Base-by-base conservation (phyloP, 805 yeast species). In the Saccharomycopsis fodiens region DNA sequence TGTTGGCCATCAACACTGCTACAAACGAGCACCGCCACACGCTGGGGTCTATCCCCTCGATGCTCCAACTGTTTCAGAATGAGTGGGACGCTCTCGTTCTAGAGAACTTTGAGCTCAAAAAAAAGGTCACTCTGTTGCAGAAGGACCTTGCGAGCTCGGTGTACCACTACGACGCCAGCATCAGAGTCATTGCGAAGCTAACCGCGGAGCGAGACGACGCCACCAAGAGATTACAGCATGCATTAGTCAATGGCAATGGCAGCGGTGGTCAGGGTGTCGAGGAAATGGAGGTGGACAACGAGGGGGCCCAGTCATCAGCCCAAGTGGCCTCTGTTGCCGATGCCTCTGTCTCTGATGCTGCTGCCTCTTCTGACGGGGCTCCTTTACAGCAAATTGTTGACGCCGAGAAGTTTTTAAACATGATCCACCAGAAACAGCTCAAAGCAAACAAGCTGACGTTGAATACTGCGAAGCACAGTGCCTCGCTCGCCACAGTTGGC, bases 11-110 rank as follows among this genome's bases (percentile, higher is more conserved):
- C 17, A 59, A 61, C 7, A 29, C 36, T 25, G 5, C 12, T 13
- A 21, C 41, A 3, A 51, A n/a, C 48, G 76, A 69, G 7, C 68
- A 83, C 1, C 29, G 29, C 6, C 29, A 25, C 29, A 6, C 6
- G 29, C 10, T 10, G 29, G 74, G 79, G 19, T 83, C 94, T 0
- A 85, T 89, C 25, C 97, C 97, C 0, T 69, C 85, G 3, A 62
- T 89, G 55, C 66, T 89, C 42, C 69, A 85, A 2, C 67, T 83
- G 1, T 76, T 89, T 51, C 96, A 89, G 59, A 78, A 81, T 49
- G 96, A 88, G 61, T 89, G 94, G 88, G 97, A 89, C 58, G 76
- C 96, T 0, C 59, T 85, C 37, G 85, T 91, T 23, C 65, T 89
- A 42, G 97, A 91, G 57, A 70, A 83, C 17, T 87, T 86, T 57